Evolutionary conservation across 139 green algal genomes (phyloP), one percentile per base, ranked within the genome.

Genomic region (Chlamydomonas eustigma): DNA sequence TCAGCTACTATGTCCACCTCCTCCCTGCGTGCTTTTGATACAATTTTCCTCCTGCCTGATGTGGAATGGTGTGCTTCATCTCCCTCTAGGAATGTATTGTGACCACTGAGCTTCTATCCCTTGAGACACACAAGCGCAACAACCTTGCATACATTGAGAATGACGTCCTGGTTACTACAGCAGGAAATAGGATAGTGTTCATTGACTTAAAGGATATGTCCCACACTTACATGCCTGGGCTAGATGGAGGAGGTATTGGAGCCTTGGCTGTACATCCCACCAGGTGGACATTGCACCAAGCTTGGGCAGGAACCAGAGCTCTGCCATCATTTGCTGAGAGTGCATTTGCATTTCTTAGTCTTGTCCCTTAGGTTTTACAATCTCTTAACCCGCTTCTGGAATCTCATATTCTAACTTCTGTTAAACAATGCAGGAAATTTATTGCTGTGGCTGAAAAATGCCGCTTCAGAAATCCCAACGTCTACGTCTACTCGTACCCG

Each of bases 401-500:
- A n/a, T n/a, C n/a, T n/a, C n/a, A n/a, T n/a, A n/a, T n/a, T n/a
- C n/a, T n/a, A n/a, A n/a, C n/a, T n/a, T n/a, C n/a, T n/a, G n/a
- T n/a, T n/a, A n/a, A n/a, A n/a, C n/a, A n/a, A n/a, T n/a, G 51
- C 4, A 66, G 83, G 18, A 80, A 78, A 39, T 87, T 83, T 52
- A 84, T 96, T 18, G 86, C 88, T 8, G 87, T 96, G 8, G 89
- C 84, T 22, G 91, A 94, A 71, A 90, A 91, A 75, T 85, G 82
- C 75, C 63, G 66, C 31, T 39, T 64, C 44, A 51, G 74, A 2
- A 3, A 76, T 1, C 85, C 91, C 22, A 85, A 87, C 70, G 76
- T 94, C 18, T 93, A 86, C 75, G 81, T 94, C 34, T 92, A 93
- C 81, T 50, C 74, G 39, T 92, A 90, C 84, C 90, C 86, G 0